Base-by-base conservation (phyloP, 768 basidiomycete species). In the Boletus rubescentipes region DNA sequence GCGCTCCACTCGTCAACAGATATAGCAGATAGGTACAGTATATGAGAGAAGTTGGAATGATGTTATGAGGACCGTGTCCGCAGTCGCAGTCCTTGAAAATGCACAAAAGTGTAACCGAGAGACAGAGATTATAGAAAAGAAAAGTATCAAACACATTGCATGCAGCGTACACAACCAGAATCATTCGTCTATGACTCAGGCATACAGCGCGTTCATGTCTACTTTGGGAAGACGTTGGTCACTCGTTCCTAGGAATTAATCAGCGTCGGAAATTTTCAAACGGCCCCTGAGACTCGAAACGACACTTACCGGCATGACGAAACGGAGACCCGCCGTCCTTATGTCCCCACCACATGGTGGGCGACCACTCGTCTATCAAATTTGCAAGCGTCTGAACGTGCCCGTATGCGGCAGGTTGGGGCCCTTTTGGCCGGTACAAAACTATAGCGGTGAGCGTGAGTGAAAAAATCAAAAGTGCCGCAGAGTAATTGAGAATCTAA, bases 361-460 rank as follows among this genome's bases (percentile, higher is more conserved):
- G 52, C n/a, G 68, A 67, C 72, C 72, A 68, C n/a, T 73, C 69
- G 50, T 73, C 72, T 34, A 71, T 60, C 51, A 72, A 51, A 43
- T 72, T 70, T 3, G 65, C 69, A 15, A 73, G 61, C 15, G 68
- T 73, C 42, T 71, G 67, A 2, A 73, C 45, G 20, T 72, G 70
- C 3, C 72, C 69, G 26, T 72, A 73, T n/a, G 66, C 58, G 5
- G 63, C 67, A 0, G 65, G 72, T 35, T 72, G 72, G 0, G 61
- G 57, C 3, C 69, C 69, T 16, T 38, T 53, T 9, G 61, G 68
- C 29, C 29, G 58, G 31, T 35, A 29, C 23, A 61, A 31, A 3
- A 57, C 61, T 26, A 61, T 23, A 15, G 37, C 34, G 0, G 52
- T 58, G 21, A 71, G 41, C 11, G 53, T 30, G n/a, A 70, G 36